Evolutionary conservation across 78 protist species (phyloP).

Genomic region (Emiliania huxleyi): DNA sequence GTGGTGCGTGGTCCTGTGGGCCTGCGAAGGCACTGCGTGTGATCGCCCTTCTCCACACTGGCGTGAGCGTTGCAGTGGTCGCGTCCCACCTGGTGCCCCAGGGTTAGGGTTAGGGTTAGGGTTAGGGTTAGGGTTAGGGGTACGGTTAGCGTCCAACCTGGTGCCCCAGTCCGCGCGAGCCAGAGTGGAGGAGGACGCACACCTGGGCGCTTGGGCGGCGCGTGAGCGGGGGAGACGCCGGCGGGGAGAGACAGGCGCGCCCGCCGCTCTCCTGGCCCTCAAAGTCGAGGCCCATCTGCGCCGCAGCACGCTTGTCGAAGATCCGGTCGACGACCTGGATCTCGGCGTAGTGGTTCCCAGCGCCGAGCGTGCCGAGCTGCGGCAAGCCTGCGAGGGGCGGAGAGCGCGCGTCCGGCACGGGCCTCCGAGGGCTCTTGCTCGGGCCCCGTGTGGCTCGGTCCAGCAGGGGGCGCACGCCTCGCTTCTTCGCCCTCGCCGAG

Average conservation of each 20-base stretch:
- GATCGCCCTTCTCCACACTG: too few species aligned
- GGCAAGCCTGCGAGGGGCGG: too few species aligned
- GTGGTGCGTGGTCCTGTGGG: too few species aligned
- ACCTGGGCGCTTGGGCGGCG: too few species aligned
- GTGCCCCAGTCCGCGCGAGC: conserved; percentile 94
- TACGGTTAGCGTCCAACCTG: too few species aligned
- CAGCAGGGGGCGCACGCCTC: too few species aligned
- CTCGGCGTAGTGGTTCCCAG: conserved; percentile 96
- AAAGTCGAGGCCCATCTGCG: conserved; percentile 84
- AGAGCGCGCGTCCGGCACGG: neutral
- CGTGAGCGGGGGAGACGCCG: conserved; percentile 31
- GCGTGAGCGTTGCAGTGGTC: too few species aligned
- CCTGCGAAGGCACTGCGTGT: too few species aligned
- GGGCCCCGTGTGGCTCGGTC: conserved; percentile 26
- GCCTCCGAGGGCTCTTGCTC: neutral
- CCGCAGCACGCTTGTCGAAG: conserved; percentile 80
- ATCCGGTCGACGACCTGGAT: conserved; percentile 89
- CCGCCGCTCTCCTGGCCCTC: too few species aligned
- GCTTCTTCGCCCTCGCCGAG: conserved; percentile 82
- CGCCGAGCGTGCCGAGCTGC: conserved; percentile 86
- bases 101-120: too few species aligned
- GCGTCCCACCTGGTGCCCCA: too few species aligned
- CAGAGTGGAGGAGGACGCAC: conserved; percentile 85
- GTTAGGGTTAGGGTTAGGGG: too few species aligned
- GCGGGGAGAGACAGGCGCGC: neutral